Base-by-base conservation (phyloP, 75 land plant species). In the Adiantum capillusveneris region DNA sequence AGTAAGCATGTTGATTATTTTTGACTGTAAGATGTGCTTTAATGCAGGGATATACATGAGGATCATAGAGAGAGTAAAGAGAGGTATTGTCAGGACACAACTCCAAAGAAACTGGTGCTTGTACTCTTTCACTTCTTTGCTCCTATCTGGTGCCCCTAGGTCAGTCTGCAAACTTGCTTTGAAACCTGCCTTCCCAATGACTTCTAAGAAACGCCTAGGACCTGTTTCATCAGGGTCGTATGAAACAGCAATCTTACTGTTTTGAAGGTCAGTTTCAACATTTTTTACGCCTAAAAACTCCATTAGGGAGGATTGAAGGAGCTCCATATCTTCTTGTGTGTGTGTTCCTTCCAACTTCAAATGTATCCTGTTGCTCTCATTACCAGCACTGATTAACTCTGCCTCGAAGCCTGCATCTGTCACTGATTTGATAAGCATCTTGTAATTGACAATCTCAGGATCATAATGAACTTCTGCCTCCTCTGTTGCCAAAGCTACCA, bases 361-460 rank as follows among this genome's bases (percentile, higher is more conserved):
- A 11, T 67, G 58, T n/a, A 80, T 53, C 43, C 64, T 78, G 65
- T 67, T 78, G 29, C 60, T 60, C 41, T 87, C 88, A 43, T 84
- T 77, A 6, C 82, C 88, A 9, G 85, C 64, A 34, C 76, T 76
- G 25, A 84, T 66, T 9, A 84, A 70, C 12, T 65, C 65, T n/a
- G 82, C 80, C 57, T 74, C 92, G 56, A 84, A 87, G 25, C 92
- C 92, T 58, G 76, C 64, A 57, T 81, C 80, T 53, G 79, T 73
- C 54, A 84, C 50, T n/a, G 62, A 68, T 19, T 74, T 62, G 29
- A 79, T 18, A 2, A 87, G 55, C 57, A 66, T 59, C 37, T 58
- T 64, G 54, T 68, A 31, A 62, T 30, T 74, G 22, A 81, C 44
- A n/a, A 76, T 29, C 28, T 54, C 69, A 25, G 92, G 80, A 70